Evolutionary conservation across 164 flowering plant species (phyloP).

Genomic region (Umbilicus rupestris): DNA sequence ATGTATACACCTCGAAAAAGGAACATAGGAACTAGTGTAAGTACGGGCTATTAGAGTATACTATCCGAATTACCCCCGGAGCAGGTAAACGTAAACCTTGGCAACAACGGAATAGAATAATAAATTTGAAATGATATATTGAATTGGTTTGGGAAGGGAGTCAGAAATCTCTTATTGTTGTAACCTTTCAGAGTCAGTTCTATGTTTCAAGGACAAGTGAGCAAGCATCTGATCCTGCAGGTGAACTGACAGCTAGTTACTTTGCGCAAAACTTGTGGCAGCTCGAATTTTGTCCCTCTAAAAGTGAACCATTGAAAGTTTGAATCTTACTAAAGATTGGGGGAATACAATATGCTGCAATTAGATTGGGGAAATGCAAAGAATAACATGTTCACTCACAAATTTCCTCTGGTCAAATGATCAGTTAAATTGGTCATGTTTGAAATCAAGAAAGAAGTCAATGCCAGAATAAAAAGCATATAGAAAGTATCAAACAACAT

Average conservation of each 20-base stretch:
- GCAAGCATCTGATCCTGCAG: constrained; percentile 63
- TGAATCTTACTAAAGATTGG: too few species aligned
- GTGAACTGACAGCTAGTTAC: constrained; percentile 46
- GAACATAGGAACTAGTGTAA: background rate
- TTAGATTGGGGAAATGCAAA: background rate
- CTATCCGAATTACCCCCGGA: constrained; percentile 54
- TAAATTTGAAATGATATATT: constrained; percentile 47
- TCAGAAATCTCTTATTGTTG: constrained; percentile 63
- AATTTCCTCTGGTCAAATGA: constrained; percentile 50
- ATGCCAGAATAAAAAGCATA: constrained; percentile 51
- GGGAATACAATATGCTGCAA: too few species aligned
- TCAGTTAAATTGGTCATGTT: constrained; percentile 70
- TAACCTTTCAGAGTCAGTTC: constrained; percentile 57
- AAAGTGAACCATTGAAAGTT: background rate
- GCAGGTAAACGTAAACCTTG: constrained; percentile 48
- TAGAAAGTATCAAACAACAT: constrained; percentile 40
- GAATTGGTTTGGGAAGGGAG: constrained; percentile 56
- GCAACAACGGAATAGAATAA: constrained; percentile 56
- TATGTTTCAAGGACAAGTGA: constrained; percentile 43
- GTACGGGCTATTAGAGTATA: constrained; percentile 57
- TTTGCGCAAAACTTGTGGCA: constrained; percentile 49
- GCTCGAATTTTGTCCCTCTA: constrained; percentile 58
- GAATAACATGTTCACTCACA: constrained; percentile 30
- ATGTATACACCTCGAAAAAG: background rate
- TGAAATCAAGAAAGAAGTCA: constrained; percentile 48